Base-by-base conservation (phyloP, 2,329 filamentous ascomycete genomes). In the Pseudogymnoascus sp. region DNA sequence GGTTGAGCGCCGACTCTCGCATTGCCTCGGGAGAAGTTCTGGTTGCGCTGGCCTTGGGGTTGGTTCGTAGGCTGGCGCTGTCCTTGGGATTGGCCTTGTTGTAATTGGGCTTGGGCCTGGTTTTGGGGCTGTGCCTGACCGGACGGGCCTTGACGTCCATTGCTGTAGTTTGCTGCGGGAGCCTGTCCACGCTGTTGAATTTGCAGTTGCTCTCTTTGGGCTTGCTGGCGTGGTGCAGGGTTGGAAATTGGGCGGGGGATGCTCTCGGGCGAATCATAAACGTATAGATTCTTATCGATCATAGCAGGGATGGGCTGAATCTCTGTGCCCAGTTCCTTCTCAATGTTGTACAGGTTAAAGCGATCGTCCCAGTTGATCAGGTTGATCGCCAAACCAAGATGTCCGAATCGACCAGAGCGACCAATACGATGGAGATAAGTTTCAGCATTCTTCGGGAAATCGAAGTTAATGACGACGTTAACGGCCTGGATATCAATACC, bases 401-500 rank as follows among this genome's bases (percentile, higher is more conserved):
- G 94, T 67, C 94, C 94, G 74, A 96, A 99, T 67, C 94, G 90
- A 68, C 94, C 94, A 60, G 94, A 99, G 73, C 94, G 90, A 80
- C 94, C 94, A 73, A 99, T 99, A 69, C 94, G 91, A 78, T 99
- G 94, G 63, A 99, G 86, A 73, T 99, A 99, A 0, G 94, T 99
- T 78, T 99, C 94, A 13, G 94, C 95, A 71, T 99, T 99, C 80
- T 99, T 99, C 61, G 94, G 94, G 75, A 99, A 99, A 72, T 99
- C 94, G 72, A 99, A 99, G 80, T 99, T 99, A 84, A 99, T 99
- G 73, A 99, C 94, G 61, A 99, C 94, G 70, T 99, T 99, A 72
- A 99, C 94, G 61, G 94, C 94, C 77, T 99, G 94, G 67, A 99
- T 99, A 78, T 99, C 94, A 72, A 99, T 99, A 86, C 94, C 94